Percentiles rank a stretch among this genome's conserved stretches.
Evolutionary conservation across 2,329 filamentous ascomycete species (phyloP).

Genomic region (Torrubiellomyces zombiae): DNA sequence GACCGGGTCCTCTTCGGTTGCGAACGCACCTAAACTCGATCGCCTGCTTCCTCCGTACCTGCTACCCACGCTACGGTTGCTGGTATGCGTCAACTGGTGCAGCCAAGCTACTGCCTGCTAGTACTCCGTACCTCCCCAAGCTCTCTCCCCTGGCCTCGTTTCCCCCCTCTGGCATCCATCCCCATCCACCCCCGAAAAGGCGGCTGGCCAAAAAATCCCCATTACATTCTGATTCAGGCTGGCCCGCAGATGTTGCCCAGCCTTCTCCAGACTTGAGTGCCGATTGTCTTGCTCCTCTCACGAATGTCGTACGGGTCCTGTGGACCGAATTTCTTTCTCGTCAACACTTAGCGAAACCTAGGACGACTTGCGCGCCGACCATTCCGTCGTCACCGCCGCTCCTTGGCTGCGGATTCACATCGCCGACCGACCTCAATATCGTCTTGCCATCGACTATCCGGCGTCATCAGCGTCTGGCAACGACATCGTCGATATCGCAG

Average conservation of each 20-base stretch:
- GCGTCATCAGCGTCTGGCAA: no score
- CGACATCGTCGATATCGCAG: slow-evolving; percentile 9
- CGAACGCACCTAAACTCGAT: no score
- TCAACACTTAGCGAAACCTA: no score
- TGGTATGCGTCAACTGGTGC: no score
- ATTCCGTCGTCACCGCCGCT: no score
- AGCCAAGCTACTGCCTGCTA: slow-evolving; percentile 1
- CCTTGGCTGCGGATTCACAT: slow-evolving; percentile 6
- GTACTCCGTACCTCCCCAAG: not conserved
- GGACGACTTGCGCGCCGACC: no score
- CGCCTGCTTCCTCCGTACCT: no score
- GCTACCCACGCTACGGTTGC: no score
- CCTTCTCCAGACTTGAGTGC: slow-evolving; percentile 23
- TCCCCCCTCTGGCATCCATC: slow-evolving; percentile 4
- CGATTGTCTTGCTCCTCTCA: slow-evolving; percentile 16
- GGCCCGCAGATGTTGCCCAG: slow-evolving; percentile 25
- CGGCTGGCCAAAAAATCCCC: slow-evolving; percentile 17
- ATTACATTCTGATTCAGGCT: no score
- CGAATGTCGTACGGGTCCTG: no score
- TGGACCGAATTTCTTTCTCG: no score
- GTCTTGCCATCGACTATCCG: slow-evolving; percentile 1
- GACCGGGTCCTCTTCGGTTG: no score
- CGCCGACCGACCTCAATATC: not conserved
- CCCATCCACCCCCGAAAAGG: slow-evolving; percentile 12
- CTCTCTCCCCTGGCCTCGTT: slow-evolving; percentile 4